A percentile compares a stretch with the other conserved stretches of the same genome.
phyloP scores from a whole-genome alignment of 2,329 filamentous ascomycete genomes.

The Talaromyces marneffei region DNA sequence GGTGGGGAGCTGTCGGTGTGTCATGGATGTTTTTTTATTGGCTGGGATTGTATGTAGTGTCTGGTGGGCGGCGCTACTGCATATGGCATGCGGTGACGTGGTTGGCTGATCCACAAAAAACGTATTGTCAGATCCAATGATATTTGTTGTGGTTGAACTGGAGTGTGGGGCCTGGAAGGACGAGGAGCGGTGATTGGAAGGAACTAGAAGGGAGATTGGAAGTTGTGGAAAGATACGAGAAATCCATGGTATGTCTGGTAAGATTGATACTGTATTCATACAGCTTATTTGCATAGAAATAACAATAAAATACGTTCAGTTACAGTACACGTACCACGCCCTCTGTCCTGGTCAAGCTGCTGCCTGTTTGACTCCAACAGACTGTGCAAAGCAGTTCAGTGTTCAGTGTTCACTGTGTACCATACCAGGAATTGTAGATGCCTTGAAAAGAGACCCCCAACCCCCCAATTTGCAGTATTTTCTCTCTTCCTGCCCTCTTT shows the following conservation, averaged over 20 bases:
- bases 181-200: neutral
- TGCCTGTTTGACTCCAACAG: neutral
- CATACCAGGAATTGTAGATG: neutral
- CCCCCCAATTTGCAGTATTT: neutral
- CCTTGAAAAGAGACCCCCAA: neutral
- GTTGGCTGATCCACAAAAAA: neutral
- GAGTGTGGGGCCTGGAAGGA: neutral
- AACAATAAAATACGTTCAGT: neutral
- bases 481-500: neutral
- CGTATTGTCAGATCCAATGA: neutral
- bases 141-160: neutral
- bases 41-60: neutral
- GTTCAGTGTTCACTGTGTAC: neutral
- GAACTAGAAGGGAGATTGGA: neutral
- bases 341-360: neutral
- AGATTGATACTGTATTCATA: neutral
- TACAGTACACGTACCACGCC: neutral
- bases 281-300: neutral
- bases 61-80: neutral
- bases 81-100: constrained; percentile 4
- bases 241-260: neutral
- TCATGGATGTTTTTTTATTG: neutral
- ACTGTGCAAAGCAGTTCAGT: neutral
- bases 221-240: constrained; percentile 1
- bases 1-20: neutral